Evolutionary conservation across 1,284 basidiomycete species (phyloP).

Genomic region (Cutaneotrichosporon spelunceum): DNA sequence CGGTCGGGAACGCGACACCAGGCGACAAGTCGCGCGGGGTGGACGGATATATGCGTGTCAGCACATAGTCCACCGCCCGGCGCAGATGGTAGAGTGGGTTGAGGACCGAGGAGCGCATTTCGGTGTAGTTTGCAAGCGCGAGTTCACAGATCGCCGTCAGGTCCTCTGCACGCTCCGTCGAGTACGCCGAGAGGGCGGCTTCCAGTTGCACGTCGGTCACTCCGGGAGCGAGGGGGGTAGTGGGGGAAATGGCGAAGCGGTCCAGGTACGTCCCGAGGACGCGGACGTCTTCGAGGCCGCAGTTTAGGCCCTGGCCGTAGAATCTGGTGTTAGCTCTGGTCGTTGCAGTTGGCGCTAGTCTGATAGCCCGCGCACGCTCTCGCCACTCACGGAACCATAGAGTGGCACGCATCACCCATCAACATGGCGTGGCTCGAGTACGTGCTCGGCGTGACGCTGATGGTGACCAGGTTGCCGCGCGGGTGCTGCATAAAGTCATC

Average conservation of each 20-base stretch:
- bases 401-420: slow-evolving; percentile 91
- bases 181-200: slow-evolving; percentile 70
- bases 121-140: slow-evolving; percentile 91
- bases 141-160: slow-evolving; percentile 84
- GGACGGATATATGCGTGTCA: slow-evolving; percentile 62
- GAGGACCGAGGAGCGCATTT: slow-evolving; percentile 91
- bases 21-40: slow-evolving; percentile 54
- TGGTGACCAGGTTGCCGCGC: slow-evolving; percentile 81
- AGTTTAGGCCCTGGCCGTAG: slow-evolving; percentile 97
- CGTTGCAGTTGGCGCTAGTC: slow-evolving; percentile 76
- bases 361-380: too few species aligned
- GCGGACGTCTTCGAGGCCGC: slow-evolving; percentile 94
- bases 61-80: slow-evolving; percentile 66
- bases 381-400: slow-evolving; percentile 66
- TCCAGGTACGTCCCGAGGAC: slow-evolving; percentile 75
- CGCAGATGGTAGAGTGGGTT: slow-evolving; percentile 75
- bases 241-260: slow-evolving; percentile 61
- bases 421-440: slow-evolving; percentile 83
- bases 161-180: slow-evolving; percentile 76
- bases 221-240: slow-evolving; percentile 39
- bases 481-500: slow-evolving; percentile 77
- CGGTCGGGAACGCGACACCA: slow-evolving; percentile 46
- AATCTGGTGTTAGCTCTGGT: slow-evolving; percentile 81
- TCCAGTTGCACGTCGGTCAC: slow-evolving; percentile 56
- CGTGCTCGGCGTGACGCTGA: slow-evolving; percentile 86